Percentiles rank a stretch among this genome's conserved stretches.
Conservation (phyloP, 306 rosid species). For the Lupinus albus region DNA sequence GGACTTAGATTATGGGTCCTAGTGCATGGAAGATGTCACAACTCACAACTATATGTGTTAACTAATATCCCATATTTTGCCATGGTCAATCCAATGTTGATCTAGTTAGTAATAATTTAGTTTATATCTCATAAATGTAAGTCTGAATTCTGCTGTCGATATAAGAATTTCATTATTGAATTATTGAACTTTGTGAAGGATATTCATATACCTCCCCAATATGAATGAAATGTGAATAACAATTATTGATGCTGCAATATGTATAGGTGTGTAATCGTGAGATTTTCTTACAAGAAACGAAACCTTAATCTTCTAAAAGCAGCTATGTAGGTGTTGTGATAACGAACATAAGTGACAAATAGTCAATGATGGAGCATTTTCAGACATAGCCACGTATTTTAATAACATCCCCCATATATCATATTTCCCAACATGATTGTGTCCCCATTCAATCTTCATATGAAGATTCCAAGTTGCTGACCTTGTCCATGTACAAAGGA, state of each 20-base stretch:
- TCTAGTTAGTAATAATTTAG: too few species aligned
- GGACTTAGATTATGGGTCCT: too few species aligned
- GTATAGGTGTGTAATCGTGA: background rate
- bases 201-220: background rate
- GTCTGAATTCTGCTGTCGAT: too few species aligned
- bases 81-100: too few species aligned
- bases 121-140: too few species aligned
- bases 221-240: too few species aligned
- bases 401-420: background rate
- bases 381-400: constrained; percentile 17
- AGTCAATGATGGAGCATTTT: constrained; percentile 31
- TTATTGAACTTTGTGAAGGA: too few species aligned
- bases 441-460: constrained; percentile 33
- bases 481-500: constrained; percentile 35
- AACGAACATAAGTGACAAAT: background rate
- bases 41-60: too few species aligned
- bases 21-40: too few species aligned
- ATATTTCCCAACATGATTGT: constrained; percentile 31
- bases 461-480: constrained; percentile 16
- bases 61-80: too few species aligned
- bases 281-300: background rate
- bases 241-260: background rate
- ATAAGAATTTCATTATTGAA: too few species aligned
- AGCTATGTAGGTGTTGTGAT: background rate
- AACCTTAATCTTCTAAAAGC: background rate